Percentiles rank a stretch among this genome's conserved stretches.
These are phyloP conservation scores for Lycium ferocissimum DNA, from an alignment of 257 asterid species.

Conservation along the genomic window DNA sequence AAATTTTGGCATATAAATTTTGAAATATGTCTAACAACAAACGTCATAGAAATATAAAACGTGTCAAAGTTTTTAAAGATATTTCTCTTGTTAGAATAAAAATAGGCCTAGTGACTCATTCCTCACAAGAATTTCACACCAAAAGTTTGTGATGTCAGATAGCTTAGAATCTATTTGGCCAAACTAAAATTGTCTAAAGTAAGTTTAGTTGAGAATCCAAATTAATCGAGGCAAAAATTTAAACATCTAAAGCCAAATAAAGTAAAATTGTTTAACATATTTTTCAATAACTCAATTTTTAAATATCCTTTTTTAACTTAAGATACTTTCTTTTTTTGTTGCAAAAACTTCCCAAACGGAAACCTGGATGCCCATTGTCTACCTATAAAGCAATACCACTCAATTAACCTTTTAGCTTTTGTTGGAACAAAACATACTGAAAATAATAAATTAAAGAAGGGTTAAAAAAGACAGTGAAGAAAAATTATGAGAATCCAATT, in stretches of 20 bases:
- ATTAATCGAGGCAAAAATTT: too few species aligned
- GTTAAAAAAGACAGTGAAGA: slow-evolving; percentile 26
- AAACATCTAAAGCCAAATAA: too few species aligned
- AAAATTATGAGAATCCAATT: slow-evolving; percentile 33
- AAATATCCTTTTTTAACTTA: too few species aligned
- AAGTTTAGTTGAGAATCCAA: too few species aligned
- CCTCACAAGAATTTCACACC: neutral
- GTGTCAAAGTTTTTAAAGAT: too few species aligned
- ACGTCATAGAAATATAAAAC: neutral
- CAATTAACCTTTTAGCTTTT: neutral
- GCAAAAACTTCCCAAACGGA: neutral
- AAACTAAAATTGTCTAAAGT: too few species aligned
- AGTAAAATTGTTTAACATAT: too few species aligned
- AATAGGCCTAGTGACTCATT: too few species aligned
- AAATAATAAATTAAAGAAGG: neutral
- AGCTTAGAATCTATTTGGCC: too few species aligned
- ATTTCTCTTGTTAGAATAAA: neutral
- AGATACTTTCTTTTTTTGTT: neutral
- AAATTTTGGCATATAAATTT: neutral
- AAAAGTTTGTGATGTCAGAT: too few species aligned
- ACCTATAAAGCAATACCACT: neutral
- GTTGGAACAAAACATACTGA: neutral
- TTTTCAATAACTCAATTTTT: too few species aligned
- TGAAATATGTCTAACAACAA: too few species aligned
- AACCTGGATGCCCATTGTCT: neutral